phyloP scores from a whole-genome alignment of 768 basidiomycete species.

The Tephrocybe rancida region DNA sequence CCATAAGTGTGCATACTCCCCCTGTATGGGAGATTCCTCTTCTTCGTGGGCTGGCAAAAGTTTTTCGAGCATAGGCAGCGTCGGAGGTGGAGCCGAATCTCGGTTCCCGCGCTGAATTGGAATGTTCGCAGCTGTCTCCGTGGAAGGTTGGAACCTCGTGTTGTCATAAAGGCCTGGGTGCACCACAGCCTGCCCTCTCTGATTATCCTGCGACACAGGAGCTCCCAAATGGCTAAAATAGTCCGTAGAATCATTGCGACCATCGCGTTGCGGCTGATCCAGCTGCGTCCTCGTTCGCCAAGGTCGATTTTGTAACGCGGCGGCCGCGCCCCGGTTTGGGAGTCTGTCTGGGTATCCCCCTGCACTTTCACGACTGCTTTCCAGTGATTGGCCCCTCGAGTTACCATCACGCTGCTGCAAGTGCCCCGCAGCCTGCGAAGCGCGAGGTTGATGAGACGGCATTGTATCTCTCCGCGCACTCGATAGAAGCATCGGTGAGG shows the following conservation, averaged over 20 bases:
- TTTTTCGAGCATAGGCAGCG: no score
- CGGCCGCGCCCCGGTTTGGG: not conserved
- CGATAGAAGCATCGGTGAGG: constrained; percentile 39
- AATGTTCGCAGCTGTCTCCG: not conserved
- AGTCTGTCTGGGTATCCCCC: not conserved
- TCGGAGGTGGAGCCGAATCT: no score
- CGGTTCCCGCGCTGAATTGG: not conserved
- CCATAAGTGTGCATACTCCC: constrained; percentile 19
- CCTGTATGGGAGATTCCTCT: constrained; percentile 9
- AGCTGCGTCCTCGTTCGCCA: not conserved
- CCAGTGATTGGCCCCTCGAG: not conserved
- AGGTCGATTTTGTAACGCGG: not conserved
- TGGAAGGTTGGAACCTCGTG: not conserved
- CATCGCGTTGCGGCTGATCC: not conserved
- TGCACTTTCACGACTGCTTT: not conserved
- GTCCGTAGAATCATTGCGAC: not conserved
- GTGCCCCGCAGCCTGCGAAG: constrained; percentile 11
- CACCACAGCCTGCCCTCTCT: not conserved
- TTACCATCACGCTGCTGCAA: constrained; percentile 10
- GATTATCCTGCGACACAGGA: no score
- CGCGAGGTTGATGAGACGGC: constrained; percentile 12
- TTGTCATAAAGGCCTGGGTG: not conserved
- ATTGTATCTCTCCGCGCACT: constrained; percentile 26
- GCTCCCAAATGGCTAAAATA: not conserved
- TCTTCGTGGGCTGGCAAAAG: not conserved